Evolutionary conservation across 73 alveolate genomes (phyloP).

Genomic region (Stentor coeruleus): DNA sequence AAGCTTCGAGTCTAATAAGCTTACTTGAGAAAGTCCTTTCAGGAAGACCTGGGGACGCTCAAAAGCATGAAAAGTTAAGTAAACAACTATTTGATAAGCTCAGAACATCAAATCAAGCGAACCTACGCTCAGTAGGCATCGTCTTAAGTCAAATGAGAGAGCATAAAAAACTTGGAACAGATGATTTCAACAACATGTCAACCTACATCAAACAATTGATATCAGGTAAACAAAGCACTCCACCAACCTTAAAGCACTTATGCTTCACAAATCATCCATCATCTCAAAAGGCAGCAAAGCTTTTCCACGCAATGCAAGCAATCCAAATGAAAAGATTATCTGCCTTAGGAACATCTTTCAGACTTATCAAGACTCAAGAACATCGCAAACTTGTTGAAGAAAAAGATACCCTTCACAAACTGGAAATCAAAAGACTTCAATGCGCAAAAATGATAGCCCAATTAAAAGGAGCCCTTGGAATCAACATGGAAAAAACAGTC

Average conservation of each 20-base stretch:
- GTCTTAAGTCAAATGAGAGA: neutral
- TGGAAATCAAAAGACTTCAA: conserved; percentile 21
- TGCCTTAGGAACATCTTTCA: neutral
- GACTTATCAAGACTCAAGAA: neutral
- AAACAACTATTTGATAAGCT: neutral
- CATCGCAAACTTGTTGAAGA: neutral
- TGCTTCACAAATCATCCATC: neutral
- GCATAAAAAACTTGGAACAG: neutral
- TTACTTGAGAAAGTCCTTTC: neutral
- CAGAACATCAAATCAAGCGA: neutral
- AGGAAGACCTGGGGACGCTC: conserved; percentile 11
- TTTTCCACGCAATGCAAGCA: neutral
- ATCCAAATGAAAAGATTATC: neutral
- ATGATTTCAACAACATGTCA: neutral
- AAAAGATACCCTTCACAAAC: no score
- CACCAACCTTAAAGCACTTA: neutral
- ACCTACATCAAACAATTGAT: neutral
- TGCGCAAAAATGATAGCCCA: conserved; percentile 5
- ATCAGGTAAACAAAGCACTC: neutral
- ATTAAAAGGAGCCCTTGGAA: conserved; percentile 22
- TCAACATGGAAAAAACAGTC: conserved; percentile 8
- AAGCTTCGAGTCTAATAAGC: neutral
- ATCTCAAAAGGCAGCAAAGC: neutral
- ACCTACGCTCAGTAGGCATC: neutral
- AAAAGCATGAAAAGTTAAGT: no score